These are phyloP conservation scores for Borovskyia barvae DNA, from an alignment of 208 protist species.

Conservation along the genomic window DNA sequence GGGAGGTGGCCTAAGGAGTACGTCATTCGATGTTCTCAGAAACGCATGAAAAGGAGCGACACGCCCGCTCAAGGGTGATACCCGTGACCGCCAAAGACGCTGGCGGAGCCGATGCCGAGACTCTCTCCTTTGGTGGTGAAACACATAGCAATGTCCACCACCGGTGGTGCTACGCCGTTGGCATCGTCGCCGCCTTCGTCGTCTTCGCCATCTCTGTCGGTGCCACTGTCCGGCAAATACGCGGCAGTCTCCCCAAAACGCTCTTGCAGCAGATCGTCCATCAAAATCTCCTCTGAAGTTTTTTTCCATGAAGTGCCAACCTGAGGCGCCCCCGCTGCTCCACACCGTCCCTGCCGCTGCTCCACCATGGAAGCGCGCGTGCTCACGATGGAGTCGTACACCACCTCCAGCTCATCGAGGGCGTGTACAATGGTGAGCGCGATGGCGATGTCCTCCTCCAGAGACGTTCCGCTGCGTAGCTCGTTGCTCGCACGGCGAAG, in stretches of 20 bases:
- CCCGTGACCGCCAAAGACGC: constrained; percentile 73
- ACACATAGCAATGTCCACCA: constrained; percentile 76
- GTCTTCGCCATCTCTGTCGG: too few species aligned
- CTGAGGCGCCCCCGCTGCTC: background rate
- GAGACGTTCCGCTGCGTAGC: background rate
- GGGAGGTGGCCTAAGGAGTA: too few species aligned
- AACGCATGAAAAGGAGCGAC: too few species aligned
- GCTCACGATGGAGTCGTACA: constrained; percentile 40
- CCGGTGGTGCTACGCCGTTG: background rate
- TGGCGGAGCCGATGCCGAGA: constrained; percentile 63
- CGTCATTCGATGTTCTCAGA: too few species aligned
- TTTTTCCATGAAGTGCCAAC: background rate
- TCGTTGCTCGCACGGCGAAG: too few species aligned
- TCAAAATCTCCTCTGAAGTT: constrained; percentile 48
- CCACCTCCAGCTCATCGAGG: constrained; percentile 68
- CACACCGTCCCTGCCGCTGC: background rate
- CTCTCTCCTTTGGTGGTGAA: constrained; percentile 61
- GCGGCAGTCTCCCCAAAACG: constrained; percentile 35
- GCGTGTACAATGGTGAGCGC: constrained; percentile 41
- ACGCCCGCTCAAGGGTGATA: constrained; percentile 45
- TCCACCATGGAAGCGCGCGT: constrained; percentile 3
- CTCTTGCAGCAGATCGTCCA: constrained; percentile 67
- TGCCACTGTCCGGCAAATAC: constrained; percentile 17
- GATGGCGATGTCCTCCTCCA: constrained; percentile 33
- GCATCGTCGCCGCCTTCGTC: constrained; percentile 22